Evolutionary conservation across 805 yeast genomes (phyloP).

Genomic region (Candida tammaniensis): DNA sequence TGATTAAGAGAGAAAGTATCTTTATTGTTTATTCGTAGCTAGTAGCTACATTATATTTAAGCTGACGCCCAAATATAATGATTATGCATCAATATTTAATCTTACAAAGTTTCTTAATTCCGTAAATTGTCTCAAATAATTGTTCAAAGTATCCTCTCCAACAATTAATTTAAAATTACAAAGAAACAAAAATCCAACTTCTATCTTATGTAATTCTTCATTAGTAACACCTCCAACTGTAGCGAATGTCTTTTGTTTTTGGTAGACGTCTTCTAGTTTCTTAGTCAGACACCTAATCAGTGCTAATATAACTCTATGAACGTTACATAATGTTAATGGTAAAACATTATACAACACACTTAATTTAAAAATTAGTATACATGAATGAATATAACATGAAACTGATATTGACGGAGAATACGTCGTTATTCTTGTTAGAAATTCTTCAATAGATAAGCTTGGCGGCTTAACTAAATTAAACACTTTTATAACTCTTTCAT

Average conservation of each 20-base stretch:
- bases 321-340: conserved; percentile 30
- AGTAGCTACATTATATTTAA: too few species aligned
- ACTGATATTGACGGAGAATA: conserved; percentile 40
- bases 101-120: conserved; percentile 26
- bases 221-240: conserved; percentile 41
- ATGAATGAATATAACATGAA: conserved; percentile 38
- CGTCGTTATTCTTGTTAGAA: conserved; percentile 34
- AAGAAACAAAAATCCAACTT: conserved; percentile 39
- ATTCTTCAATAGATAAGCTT: conserved; percentile 31
- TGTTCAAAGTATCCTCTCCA: conserved; percentile 33
- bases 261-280: conserved; percentile 39
- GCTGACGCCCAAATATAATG: too few species aligned
- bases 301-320: conserved; percentile 38
- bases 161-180: conserved; percentile 36
- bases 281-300: conserved; percentile 42
- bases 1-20: too few species aligned
- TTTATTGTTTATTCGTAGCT: too few species aligned
- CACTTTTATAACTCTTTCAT: conserved; percentile 25
- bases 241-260: conserved; percentile 39
- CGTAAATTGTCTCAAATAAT: conserved; percentile 29
- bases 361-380: conserved; percentile 35
- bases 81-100: conserved; percentile 5
- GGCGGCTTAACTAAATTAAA: conserved; percentile 37
- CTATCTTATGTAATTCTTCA: conserved; percentile 35
- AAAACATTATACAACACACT: conserved; percentile 31